These are phyloP conservation scores for Isatis tinctoria DNA, from an alignment of 345 rosid genomes.

Conservation along the genomic window DNA sequence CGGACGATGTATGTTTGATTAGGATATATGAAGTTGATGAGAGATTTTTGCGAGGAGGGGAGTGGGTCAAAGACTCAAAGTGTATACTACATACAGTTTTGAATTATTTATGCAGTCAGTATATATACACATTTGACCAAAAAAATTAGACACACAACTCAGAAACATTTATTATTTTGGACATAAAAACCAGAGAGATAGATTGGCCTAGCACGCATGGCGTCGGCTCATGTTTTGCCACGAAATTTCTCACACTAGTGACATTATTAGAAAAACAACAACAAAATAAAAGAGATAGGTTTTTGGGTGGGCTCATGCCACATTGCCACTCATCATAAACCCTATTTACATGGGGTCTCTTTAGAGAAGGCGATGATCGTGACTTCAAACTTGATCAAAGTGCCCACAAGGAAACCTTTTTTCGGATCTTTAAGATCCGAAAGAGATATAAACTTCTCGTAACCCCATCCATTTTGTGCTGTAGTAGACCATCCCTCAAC, in stretches of 20 bases:
- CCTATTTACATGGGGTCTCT: background rate
- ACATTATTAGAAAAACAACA: background rate
- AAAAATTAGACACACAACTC: too few species aligned
- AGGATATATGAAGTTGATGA: too few species aligned
- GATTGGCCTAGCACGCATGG: background rate
- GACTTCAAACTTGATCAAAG: conserved; percentile 7
- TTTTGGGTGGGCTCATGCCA: background rate
- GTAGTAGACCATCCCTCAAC: conserved; percentile 16
- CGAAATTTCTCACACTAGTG: background rate
- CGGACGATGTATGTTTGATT: too few species aligned
- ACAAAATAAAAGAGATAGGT: background rate
- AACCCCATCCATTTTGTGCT: conserved; percentile 22
- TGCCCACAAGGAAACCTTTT: conserved; percentile 11
- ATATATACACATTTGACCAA: too few species aligned
- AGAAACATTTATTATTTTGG: too few species aligned
- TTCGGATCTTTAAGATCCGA: conserved; percentile 13
- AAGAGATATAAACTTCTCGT: conserved; percentile 9
- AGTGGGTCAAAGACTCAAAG: too few species aligned
- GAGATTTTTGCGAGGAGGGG: too few species aligned
- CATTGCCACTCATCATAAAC: background rate
- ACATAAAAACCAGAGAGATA: background rate
- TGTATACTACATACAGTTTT: too few species aligned
- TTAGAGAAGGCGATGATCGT: conserved; percentile 12
- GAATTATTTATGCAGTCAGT: too few species aligned
- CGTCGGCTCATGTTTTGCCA: background rate